Conservation (phyloP, 2,329 filamentous ascomycete genomes). For the Pezicula radicicola region DNA sequence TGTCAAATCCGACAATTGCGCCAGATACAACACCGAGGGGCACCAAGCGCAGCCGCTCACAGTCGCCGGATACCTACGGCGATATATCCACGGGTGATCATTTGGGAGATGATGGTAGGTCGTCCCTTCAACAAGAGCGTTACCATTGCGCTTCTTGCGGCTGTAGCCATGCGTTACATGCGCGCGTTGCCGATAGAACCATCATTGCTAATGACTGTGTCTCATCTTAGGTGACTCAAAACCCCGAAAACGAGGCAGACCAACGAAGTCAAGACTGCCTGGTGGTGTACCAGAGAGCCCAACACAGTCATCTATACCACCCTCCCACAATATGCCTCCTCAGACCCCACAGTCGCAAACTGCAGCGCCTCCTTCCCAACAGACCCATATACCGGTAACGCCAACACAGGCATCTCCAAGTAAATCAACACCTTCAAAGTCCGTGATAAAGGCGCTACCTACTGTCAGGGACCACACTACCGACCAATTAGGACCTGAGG, state of each 20-base stretch:
- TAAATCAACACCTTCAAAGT: slow-evolving; percentile 78
- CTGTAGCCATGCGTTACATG: slow-evolving; percentile 24
- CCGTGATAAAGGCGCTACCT: slow-evolving; percentile 87
- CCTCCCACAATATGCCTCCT: slow-evolving; percentile 43
- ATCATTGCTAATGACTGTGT: slow-evolving; percentile 17
- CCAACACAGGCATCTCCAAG: slow-evolving; percentile 60
- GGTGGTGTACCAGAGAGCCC: slow-evolving; percentile 55
- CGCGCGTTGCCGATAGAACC: slow-evolving; percentile 13
- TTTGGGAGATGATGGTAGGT: slow-evolving; percentile 74
- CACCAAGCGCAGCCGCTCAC: slow-evolving; percentile 74
- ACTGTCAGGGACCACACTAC: slow-evolving; percentile 97
- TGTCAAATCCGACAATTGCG: slow-evolving; percentile 38
- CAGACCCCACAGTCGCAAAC: slow-evolving; percentile 50
- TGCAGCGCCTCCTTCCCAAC: slow-evolving; percentile 23
- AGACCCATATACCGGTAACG: slow-evolving; percentile 22
- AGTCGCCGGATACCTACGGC: slow-evolving; percentile 54
- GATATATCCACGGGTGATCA: slow-evolving; percentile 50
- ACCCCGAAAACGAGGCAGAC: slow-evolving; percentile 32
- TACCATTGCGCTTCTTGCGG: slow-evolving; percentile 17
- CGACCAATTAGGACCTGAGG: slow-evolving; percentile 83
- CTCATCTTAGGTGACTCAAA: slow-evolving; percentile 38
- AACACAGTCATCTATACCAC: slow-evolving; percentile 47
- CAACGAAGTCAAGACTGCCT: slow-evolving; percentile 34
- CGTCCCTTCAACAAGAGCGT: slow-evolving; percentile 18
- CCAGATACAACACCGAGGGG: slow-evolving; percentile 60